A percentile compares a stretch with the other conserved stretches of the same genome.
These are phyloP conservation scores for Ilyonectria destructans DNA, from an alignment of 2,329 filamentous ascomycete species.

Conservation along the genomic window DNA sequence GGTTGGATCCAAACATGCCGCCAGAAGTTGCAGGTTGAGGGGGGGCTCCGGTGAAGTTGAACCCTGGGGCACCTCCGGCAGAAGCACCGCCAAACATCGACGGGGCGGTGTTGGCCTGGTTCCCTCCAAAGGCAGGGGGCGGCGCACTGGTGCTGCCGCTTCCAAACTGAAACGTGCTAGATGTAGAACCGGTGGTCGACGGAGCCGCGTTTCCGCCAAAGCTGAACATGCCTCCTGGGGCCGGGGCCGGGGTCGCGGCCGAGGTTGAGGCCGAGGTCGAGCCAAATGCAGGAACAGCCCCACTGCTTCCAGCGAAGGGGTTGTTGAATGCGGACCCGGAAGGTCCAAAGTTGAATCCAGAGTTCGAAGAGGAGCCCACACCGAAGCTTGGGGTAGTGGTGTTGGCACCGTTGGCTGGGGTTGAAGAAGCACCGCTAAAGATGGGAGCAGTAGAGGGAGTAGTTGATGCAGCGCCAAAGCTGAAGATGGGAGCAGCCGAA, in stretches of 20 bases:
- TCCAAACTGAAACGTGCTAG: slow-evolving; percentile 59
- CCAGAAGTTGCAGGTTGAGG: slow-evolving; percentile 49
- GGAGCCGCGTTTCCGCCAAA: slow-evolving; percentile 55
- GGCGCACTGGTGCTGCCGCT: slow-evolving; percentile 43
- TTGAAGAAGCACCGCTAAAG: slow-evolving; percentile 53
- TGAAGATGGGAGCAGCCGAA: slow-evolving; percentile 54
- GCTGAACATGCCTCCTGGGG: slow-evolving; percentile 53
- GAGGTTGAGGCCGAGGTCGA: slow-evolving; percentile 42
- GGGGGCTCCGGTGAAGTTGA: slow-evolving; percentile 59
- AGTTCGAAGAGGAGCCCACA: slow-evolving; percentile 10
- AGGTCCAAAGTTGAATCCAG: slow-evolving; percentile 53
- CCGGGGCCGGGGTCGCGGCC: slow-evolving; percentile 50
- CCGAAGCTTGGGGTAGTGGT: slow-evolving; percentile 60
- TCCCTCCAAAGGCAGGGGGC: slow-evolving; percentile 50
- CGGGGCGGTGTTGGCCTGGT: slow-evolving; percentile 43
- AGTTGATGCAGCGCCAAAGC: slow-evolving; percentile 52
- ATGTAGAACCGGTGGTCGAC: slow-evolving; percentile 45
- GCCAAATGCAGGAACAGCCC: slow-evolving; percentile 43
- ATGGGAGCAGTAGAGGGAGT: slow-evolving; percentile 43
- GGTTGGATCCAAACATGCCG: slow-evolving; percentile 54
- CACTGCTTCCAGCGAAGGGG: slow-evolving; percentile 55
- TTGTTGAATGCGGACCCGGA: slow-evolving; percentile 56
- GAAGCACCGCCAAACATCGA: slow-evolving; percentile 54
- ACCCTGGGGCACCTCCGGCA: slow-evolving; percentile 52
- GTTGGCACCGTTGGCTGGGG: slow-evolving; percentile 42